A percentile compares a stretch with the other conserved stretches of the same genome.
Conservation (phyloP, 306 rosid species). For the Prinsepia uniflora region DNA sequence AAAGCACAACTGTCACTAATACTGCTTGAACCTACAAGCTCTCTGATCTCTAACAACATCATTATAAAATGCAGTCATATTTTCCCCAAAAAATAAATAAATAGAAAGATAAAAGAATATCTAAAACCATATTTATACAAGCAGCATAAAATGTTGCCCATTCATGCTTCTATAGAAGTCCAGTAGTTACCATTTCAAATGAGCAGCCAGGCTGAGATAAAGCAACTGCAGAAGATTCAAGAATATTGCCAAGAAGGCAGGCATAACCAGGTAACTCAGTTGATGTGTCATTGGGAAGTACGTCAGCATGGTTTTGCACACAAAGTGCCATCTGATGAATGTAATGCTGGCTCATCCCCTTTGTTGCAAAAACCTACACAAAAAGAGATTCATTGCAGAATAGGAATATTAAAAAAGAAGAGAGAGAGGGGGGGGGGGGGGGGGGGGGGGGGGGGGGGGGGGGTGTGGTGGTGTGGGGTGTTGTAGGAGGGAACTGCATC, state of each 20-base stretch:
- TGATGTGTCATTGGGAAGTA: slow-evolving; percentile 71
- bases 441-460: no score
- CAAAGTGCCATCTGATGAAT: slow-evolving; percentile 71
- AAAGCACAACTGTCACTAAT: neutral
- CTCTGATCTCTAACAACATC: neutral
- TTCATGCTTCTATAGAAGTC: neutral
- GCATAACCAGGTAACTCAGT: slow-evolving; percentile 80
- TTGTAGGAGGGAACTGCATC: no score
- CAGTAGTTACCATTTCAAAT: slow-evolving; percentile 61
- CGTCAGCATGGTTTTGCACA: slow-evolving; percentile 55
- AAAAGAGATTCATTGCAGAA: slow-evolving; percentile 21
- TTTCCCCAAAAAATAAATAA: no score
- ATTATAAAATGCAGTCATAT: neutral
- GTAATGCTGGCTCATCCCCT: slow-evolving; percentile 60
- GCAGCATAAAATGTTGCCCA: neutral
- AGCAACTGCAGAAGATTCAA: slow-evolving; percentile 74
- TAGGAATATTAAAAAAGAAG: slow-evolving; percentile 13
- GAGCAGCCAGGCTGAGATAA: slow-evolving; percentile 77
- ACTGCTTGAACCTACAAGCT: neutral
- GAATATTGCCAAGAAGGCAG: slow-evolving; percentile 89
- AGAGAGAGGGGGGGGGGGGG: no score
- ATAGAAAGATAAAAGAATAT: no score
- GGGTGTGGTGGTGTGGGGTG: no score
- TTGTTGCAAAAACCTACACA: slow-evolving; percentile 54
- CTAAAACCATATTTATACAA: neutral